These are phyloP conservation scores for Fusarium hainanense DNA, from an alignment of 2,329 filamentous ascomycete species.

Conservation along the genomic window DNA sequence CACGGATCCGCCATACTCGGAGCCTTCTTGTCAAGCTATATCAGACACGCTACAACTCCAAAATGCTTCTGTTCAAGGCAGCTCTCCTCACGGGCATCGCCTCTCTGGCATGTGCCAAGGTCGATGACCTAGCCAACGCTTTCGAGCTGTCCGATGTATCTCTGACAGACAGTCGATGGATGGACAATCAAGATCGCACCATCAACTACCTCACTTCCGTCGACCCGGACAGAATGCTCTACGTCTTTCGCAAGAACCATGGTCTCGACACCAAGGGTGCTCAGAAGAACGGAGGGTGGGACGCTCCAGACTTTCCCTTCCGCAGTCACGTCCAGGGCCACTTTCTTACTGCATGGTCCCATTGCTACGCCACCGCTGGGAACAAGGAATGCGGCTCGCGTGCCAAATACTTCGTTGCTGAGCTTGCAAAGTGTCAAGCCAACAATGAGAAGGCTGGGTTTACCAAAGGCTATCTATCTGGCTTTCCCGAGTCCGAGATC, in stretches of 20 bases:
- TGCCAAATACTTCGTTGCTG: slow-evolving; percentile 58
- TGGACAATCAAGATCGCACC: slow-evolving; percentile 35
- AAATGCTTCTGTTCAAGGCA: slow-evolving; percentile 23
- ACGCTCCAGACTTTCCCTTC: slow-evolving; percentile 65
- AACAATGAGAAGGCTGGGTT: slow-evolving; percentile 61
- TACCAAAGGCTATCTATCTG: slow-evolving; percentile 59
- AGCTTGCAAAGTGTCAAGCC: slow-evolving; percentile 62
- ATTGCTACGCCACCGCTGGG: slow-evolving; percentile 58
- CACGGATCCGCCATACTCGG: neutral
- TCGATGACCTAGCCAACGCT: slow-evolving; percentile 13
- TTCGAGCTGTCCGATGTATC: slow-evolving; percentile 24
- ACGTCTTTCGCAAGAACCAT: slow-evolving; percentile 32
- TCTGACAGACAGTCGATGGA: slow-evolving; percentile 34
- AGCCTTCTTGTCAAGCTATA: neutral
- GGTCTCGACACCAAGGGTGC: slow-evolving; percentile 56
- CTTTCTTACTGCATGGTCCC: slow-evolving; percentile 61
- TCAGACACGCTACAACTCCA: neutral
- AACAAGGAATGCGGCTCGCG: slow-evolving; percentile 58
- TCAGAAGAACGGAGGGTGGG: slow-evolving; percentile 61
- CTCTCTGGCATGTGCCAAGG: neutral
- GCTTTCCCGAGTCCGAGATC: slow-evolving; percentile 65
- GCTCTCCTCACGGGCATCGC: slow-evolving; percentile 12
- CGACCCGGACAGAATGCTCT: slow-evolving; percentile 25
- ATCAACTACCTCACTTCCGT: slow-evolving; percentile 25
- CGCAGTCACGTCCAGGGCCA: slow-evolving; percentile 63